Conservation (phyloP, 768 basidiomycete species). For the Kwoniella bestiolae region DNA sequence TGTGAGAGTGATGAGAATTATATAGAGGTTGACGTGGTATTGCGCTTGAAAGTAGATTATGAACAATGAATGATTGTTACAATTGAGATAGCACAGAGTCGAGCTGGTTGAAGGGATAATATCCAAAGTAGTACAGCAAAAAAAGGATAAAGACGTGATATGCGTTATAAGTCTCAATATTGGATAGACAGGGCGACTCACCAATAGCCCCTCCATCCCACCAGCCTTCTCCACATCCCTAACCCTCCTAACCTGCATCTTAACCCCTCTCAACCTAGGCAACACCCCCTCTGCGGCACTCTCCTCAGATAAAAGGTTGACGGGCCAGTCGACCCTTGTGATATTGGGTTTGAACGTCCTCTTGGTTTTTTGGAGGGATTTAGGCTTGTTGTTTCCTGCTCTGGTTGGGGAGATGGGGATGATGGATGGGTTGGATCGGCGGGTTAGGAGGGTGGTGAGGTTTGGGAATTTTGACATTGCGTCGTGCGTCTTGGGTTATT, state of each 20-base stretch:
- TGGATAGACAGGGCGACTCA: slow-evolving; percentile 28
- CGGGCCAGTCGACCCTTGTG: slow-evolving; percentile 42
- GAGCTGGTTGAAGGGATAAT: too few species aligned
- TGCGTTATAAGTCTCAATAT: neutral
- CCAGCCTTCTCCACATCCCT: slow-evolving; percentile 54
- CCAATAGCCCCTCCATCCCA: slow-evolving; percentile 55
- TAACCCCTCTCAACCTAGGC: slow-evolving; percentile 44
- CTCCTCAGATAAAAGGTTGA: slow-evolving; percentile 18
- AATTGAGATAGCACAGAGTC: too few species aligned
- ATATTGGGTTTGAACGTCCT: slow-evolving; percentile 50
- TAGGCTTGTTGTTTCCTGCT: slow-evolving; percentile 55
- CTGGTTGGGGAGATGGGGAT: slow-evolving; percentile 45
- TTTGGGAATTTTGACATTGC: slow-evolving; percentile 23
- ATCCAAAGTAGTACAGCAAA: too few species aligned
- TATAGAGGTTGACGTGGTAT: too few species aligned
- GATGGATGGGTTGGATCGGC: slow-evolving; percentile 49
- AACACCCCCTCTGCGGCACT: neutral
- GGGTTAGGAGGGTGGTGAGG: slow-evolving; percentile 20
- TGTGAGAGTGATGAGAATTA: too few species aligned
- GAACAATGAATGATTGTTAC: too few species aligned
- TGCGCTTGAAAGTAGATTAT: too few species aligned
- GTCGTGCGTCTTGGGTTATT: neutral
- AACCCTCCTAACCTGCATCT: slow-evolving; percentile 49
- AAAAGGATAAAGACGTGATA: neutral
- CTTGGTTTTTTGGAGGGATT: slow-evolving; percentile 55